These are phyloP conservation scores for Exophiala mesophila DNA, from an alignment of 2,329 filamentous ascomycete species.

Conservation along the genomic window DNA sequence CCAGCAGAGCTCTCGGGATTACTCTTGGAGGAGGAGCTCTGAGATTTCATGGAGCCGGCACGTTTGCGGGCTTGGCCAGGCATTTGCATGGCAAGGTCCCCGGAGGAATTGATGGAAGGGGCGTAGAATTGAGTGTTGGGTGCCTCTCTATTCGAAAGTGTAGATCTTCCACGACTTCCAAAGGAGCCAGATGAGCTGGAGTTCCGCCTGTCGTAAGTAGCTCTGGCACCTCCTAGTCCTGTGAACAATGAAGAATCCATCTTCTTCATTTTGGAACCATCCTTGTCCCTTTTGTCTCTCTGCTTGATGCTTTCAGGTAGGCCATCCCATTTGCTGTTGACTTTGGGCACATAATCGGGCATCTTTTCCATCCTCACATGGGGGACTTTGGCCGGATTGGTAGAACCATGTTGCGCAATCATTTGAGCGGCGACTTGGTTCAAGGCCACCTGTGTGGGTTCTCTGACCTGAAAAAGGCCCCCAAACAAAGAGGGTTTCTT, in stretches of 20 bases:
- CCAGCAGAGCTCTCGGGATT: slow-evolving; percentile 7
- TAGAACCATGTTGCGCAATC: slow-evolving; percentile 36
- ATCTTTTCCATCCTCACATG: slow-evolving; percentile 43
- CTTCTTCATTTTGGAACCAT: slow-evolving; percentile 6
- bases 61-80: background rate
- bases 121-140: slow-evolving; percentile 12
- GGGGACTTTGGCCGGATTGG: slow-evolving; percentile 33
- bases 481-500: slow-evolving; percentile 37
- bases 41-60: slow-evolving; percentile 1
- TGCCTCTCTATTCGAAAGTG: slow-evolving; percentile 11
- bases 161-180: slow-evolving; percentile 11
- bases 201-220: slow-evolving; percentile 9
- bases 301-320: slow-evolving; percentile 40
- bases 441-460: slow-evolving; percentile 45
- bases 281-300: slow-evolving; percentile 25
- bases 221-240: slow-evolving; percentile 1
- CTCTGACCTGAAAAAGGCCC: slow-evolving; percentile 45
- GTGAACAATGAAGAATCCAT: slow-evolving; percentile 5
- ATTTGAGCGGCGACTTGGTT: slow-evolving; percentile 40
- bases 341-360: slow-evolving; percentile 46
- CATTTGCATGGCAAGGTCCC: slow-evolving; percentile 18
- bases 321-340: slow-evolving; percentile 53
- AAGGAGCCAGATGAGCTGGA: slow-evolving; percentile 18
- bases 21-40: slow-evolving; percentile 1
- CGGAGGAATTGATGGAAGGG: slow-evolving; percentile 20